Percentiles rank a stretch among this genome's conserved stretches.
Conservation (phyloP, 495 filamentous ascomycete species). For the Aspergillus incahuasiensis region DNA sequence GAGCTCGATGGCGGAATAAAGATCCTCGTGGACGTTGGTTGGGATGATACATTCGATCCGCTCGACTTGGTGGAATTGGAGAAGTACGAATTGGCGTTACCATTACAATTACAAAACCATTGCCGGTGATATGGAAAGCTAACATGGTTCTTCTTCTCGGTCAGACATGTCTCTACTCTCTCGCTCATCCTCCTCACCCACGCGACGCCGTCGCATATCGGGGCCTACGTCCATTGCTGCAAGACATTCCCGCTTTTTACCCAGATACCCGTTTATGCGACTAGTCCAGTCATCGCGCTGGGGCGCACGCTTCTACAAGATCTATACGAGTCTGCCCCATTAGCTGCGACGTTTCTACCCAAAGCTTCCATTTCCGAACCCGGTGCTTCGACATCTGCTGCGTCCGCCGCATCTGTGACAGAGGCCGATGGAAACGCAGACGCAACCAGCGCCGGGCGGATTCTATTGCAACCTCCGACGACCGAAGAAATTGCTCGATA, state of each 20-base stretch:
- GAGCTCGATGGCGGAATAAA: slow-evolving; percentile 97
- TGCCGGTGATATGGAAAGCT: slow-evolving; percentile 5
- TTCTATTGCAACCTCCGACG: slow-evolving; percentile 77
- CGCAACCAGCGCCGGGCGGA: slow-evolving; percentile 34
- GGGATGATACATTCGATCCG: slow-evolving; percentile 86
- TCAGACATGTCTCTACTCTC: slow-evolving; percentile 80
- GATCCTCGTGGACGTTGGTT: slow-evolving; percentile 89
- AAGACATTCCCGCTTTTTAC: slow-evolving; percentile 90
- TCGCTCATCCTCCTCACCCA: slow-evolving; percentile 95
- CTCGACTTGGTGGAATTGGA: slow-evolving; percentile 79
- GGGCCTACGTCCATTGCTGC: slow-evolving; percentile 94
- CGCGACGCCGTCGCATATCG: slow-evolving; percentile 83
- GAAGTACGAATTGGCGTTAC: slow-evolving; percentile 53
- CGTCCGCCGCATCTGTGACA: slow-evolving; percentile 26
- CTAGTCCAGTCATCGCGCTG: slow-evolving; percentile 84
- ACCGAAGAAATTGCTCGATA: slow-evolving; percentile 85
- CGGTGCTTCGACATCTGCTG: slow-evolving; percentile 48
- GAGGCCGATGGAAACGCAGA: slow-evolving; percentile 22
- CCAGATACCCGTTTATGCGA: slow-evolving; percentile 94
- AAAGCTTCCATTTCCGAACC: slow-evolving; percentile 62
- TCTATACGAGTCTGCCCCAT: slow-evolving; percentile 82
- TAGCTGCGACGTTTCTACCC: slow-evolving; percentile 76
- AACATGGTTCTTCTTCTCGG: slow-evolving; percentile 8
- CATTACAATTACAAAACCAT: background rate
- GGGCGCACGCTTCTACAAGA: slow-evolving; percentile 89